phyloP scores from a whole-genome alignment of 148 eudicot species.

The Rhododendron molle region DNA sequence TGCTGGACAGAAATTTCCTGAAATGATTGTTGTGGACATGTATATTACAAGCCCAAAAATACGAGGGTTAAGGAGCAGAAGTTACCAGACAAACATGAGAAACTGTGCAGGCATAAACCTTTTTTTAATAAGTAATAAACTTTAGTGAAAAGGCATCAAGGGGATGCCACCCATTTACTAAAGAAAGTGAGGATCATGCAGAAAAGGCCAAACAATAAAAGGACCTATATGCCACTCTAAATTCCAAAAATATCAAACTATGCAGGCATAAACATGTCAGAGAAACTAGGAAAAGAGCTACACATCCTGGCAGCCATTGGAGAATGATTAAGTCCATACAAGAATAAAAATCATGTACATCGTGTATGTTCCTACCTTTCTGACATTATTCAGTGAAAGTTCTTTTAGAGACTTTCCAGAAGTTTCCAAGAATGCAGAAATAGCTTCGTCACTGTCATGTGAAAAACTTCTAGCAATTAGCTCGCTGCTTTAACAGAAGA shows the following conservation, averaged over 20 bases:
- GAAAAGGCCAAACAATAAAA: neutral
- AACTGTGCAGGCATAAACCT: neutral
- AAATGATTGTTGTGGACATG: neutral
- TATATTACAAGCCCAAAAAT: neutral
- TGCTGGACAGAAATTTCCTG: neutral
- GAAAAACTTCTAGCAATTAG: neutral
- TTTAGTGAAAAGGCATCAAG: neutral
- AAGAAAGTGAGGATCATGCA: neutral
- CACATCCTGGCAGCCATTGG: neutral
- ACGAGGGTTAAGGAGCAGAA: neutral
- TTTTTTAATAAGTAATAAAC: no score
- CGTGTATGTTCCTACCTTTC: conserved; percentile 18
- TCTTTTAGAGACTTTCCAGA: conserved; percentile 29
- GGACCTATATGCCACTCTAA: neutral
- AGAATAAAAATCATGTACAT: neutral
- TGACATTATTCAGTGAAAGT: conserved; percentile 29
- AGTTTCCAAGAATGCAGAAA: conserved; percentile 36
- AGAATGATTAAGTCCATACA: neutral
- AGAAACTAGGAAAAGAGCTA: neutral
- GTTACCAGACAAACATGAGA: neutral
- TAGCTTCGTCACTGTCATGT: conserved; percentile 29
- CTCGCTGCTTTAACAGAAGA: neutral
- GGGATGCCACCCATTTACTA: neutral
- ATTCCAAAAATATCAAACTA: neutral
- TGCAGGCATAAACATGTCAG: neutral